Evolutionary conservation across 106 monocot genomes (phyloP), one percentile per base, ranked within the genome.

Genomic region (Phalaenopsis equestris): DNA sequence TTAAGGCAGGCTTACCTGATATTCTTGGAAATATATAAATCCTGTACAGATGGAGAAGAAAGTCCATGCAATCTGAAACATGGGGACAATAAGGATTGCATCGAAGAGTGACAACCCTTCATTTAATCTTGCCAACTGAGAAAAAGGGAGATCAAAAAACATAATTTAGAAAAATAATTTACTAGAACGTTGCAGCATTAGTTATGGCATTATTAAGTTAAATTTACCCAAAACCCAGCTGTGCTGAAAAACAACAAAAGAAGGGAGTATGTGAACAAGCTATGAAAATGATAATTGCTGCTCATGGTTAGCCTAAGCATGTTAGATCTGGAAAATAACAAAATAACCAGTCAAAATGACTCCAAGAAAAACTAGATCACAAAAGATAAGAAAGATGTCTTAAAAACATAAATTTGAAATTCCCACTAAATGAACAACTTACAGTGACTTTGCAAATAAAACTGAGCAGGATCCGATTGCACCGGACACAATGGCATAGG

Each of bases 31-130:
- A 84, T 98, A 98, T 42, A 98, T 85, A 88, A 98, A 94, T 79
- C 98, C 98, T 75, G 98, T 98, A 81, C 89, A 98, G 73, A 94
- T 92, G 30, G 98, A 98, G 80, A 98, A 98, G 80, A 98, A 98
- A 79, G 98, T 98, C 98, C 98, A 98, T 61, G 89, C 90, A 83
- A 98, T 94, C 84, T 98, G 98, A 83, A 98, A 98, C 94, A 94
- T 98, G 64, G 98, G 98, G 58, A 94, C 98, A 77, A 98, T 92
- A 67, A 98, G 84, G 80, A 98, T 98, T 80, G 91, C 94, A 89
- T 98, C 98, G 72, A 94, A 98, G n/a, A 94, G 77, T 76, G 98
- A 94, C 46, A 98, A 86, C 18, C 98, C 94, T 79, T 98, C 98
- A 79, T 98, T 98, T 90, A 98, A 82, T 86, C 98, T 94, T 42